phyloP scores from a whole-genome alignment of 2,329 filamentous ascomycete genomes.

The Aspergillus fischeri region DNA sequence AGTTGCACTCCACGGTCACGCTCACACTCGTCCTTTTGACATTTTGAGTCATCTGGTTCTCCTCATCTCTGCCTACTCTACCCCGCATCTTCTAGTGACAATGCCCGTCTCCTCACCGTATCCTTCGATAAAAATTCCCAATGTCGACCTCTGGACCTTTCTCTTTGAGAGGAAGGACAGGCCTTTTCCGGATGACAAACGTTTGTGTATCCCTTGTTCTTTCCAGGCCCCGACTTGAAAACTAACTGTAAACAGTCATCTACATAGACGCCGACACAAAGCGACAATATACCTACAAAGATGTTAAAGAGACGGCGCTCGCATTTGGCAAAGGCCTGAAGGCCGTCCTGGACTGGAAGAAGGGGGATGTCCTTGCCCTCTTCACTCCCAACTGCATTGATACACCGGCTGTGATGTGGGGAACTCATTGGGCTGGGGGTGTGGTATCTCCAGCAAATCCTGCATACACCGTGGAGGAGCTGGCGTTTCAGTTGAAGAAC shows the following conservation, averaged over 20 bases:
- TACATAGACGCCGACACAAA: slow-evolving; percentile 71
- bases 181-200: slow-evolving; percentile 67
- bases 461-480: slow-evolving; percentile 76
- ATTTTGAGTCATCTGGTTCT: neutral
- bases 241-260: slow-evolving; percentile 56
- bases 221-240: neutral
- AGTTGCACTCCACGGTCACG: neutral
- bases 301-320: slow-evolving; percentile 61
- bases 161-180: slow-evolving; percentile 67
- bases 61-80: slow-evolving; percentile 2
- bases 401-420: slow-evolving; percentile 71
- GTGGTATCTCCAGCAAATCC: slow-evolving; percentile 83
- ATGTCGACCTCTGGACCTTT: slow-evolving; percentile 72
- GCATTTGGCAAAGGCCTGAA: slow-evolving; percentile 79
- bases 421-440: slow-evolving; percentile 77
- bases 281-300: slow-evolving; percentile 65
- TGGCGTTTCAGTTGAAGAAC: slow-evolving; percentile 79
- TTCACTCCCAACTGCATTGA: slow-evolving; percentile 87
- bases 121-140: slow-evolving; percentile 63
- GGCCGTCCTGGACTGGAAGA: slow-evolving; percentile 70
- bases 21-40: neutral
- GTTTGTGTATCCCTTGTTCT: slow-evolving; percentile 41
- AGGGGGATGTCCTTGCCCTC: slow-evolving; percentile 75
- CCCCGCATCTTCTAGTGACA: slow-evolving; percentile 14
- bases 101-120: slow-evolving; percentile 72